These are phyloP conservation scores for Kondoa subrosea DNA, from an alignment of 768 basidiomycete genomes.

Conservation along the genomic window DNA sequence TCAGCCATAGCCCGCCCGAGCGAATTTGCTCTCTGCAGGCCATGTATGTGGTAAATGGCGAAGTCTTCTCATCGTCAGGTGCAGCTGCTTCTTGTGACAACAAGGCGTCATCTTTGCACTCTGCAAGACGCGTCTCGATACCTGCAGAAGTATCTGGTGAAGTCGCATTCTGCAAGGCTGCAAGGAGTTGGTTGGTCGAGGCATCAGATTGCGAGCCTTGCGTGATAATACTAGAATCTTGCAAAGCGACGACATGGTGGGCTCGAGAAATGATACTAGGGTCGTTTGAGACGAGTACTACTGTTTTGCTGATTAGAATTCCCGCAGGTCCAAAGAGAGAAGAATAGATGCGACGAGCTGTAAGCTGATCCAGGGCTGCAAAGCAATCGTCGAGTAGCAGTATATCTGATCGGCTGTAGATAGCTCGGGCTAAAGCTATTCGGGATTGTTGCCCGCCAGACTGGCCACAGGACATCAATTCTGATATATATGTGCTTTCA, in stretches of 20 bases:
- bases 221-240: background rate
- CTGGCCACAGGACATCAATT: background rate
- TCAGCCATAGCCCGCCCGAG: background rate
- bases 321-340: background rate
- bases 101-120: too few species aligned
- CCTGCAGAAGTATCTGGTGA: too few species aligned
- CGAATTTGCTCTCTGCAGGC: background rate
- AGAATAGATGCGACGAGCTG: background rate
- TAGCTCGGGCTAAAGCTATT: background rate
- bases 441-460: background rate
- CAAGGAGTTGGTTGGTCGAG: background rate
- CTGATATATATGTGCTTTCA: too few species aligned
- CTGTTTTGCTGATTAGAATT: background rate
- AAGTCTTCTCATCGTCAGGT: background rate
- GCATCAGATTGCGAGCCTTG: background rate
- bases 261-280: background rate
- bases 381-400: background rate
- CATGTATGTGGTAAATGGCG: background rate
- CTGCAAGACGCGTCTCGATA: too few species aligned
- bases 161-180: background rate
- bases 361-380: background rate
- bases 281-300: background rate
- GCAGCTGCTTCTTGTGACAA: too few species aligned
- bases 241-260: background rate
- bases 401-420: background rate